Conservation (phyloP, 108 stramenopile genomes). For the Skeletonema potamos region DNA sequence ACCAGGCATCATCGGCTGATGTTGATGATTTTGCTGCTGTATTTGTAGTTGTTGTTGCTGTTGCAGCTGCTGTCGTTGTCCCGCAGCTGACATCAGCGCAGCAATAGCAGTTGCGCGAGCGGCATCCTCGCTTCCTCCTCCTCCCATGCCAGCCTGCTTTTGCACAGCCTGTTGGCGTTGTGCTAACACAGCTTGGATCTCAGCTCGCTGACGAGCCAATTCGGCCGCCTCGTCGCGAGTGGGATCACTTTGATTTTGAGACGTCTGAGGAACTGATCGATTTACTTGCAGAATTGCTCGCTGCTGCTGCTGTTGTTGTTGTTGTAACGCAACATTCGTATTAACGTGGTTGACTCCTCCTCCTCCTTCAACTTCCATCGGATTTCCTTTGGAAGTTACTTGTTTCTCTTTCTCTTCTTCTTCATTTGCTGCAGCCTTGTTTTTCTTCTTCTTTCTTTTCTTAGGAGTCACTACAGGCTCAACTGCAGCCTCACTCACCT, state of each 20-base stretch:
- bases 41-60: constrained; percentile 11
- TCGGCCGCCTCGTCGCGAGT: constrained; percentile 20
- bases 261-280: constrained; percentile 28
- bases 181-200: constrained; percentile 39
- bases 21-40: constrained; percentile 4
- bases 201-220: constrained; percentile 34
- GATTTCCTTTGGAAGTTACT: constrained; percentile 22
- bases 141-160: constrained; percentile 2
- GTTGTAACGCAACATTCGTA: constrained; percentile 27
- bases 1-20: constrained; percentile 10
- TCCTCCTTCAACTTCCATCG: constrained; percentile 26
- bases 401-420: constrained; percentile 31
- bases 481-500: constrained; percentile 13
- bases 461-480: constrained; percentile 32
- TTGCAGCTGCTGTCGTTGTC: constrained; percentile 27
- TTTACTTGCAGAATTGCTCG: neutral
- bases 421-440: constrained; percentile 28
- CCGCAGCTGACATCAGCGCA: constrained; percentile 33
- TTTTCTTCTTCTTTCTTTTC: constrained; percentile 51
- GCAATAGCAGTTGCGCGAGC: constrained; percentile 35
- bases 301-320: constrained; percentile 37
- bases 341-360: constrained; percentile 25
- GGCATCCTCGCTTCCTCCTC: constrained; percentile 11
- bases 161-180: constrained; percentile 42
- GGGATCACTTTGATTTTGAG: constrained; percentile 20